Conservation (phyloP, 1,284 basidiomycete genomes). For the Malassezia dermatis region DNA sequence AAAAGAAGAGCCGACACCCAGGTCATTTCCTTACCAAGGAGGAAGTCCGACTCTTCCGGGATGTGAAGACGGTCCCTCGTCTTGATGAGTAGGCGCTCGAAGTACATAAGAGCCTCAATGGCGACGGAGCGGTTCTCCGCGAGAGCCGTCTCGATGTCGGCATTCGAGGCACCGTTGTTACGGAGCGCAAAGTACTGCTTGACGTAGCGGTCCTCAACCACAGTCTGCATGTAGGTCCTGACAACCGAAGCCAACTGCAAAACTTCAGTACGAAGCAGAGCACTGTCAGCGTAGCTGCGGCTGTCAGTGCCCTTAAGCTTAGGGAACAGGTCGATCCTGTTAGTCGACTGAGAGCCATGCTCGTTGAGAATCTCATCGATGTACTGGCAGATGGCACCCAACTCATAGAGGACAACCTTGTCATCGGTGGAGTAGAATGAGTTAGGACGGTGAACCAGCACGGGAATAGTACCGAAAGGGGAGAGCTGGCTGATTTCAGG, state of each 20-base stretch:
- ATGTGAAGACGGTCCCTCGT: constrained; percentile 2
- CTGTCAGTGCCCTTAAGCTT: neutral
- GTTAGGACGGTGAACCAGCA: constrained; percentile 14
- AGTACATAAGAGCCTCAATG: constrained; percentile 3
- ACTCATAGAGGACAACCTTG: constrained; percentile 7
- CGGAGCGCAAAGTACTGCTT: constrained; percentile 17
- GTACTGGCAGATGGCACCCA: constrained; percentile 12
- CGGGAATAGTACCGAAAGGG: constrained; percentile 15
- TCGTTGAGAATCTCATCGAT: constrained; percentile 8
- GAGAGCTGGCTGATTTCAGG: constrained; percentile 1
- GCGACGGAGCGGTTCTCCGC: neutral
- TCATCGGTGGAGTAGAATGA: constrained; percentile 11
- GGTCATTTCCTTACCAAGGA: constrained; percentile 1
- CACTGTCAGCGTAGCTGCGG: neutral
- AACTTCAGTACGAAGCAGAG: constrained; percentile 6
- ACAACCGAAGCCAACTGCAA: constrained; percentile 4
- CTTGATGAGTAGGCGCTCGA: constrained; percentile 8
- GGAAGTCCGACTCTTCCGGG: neutral
- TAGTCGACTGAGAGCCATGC: neutral
- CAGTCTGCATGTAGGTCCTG: neutral
- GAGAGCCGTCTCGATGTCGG: constrained; percentile 12
- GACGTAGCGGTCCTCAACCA: constrained; percentile 13
- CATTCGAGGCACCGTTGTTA: constrained; percentile 12
- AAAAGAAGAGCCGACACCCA: constrained; percentile 16
- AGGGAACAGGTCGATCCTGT: constrained; percentile 1